phyloP scores from a whole-genome alignment of 371 early-diverging fungal genomes.

The Dipsacomyces acuminosporus region DNA sequence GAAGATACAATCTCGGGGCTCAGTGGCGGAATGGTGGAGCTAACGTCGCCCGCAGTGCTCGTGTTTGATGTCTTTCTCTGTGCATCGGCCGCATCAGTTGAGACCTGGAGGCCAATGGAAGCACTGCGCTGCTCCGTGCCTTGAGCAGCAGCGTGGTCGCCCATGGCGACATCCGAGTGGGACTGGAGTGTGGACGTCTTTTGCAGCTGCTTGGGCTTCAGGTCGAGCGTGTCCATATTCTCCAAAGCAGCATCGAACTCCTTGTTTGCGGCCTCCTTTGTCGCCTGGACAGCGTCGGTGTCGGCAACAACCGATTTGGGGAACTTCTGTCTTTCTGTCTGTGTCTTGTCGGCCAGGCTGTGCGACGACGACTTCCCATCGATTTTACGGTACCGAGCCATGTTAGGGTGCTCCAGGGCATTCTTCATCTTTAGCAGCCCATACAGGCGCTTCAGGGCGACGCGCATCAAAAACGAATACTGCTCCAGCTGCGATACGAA shows the following conservation, averaged over 20 bases:
- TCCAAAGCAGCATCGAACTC: slow-evolving; percentile 47
- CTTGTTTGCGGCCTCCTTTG: slow-evolving; percentile 34
- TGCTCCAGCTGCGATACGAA: slow-evolving; percentile 83
- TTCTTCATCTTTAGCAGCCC: slow-evolving; percentile 56
- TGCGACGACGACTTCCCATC: not conserved
- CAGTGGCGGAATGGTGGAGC: slow-evolving; percentile 10
- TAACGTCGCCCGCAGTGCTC: not conserved
- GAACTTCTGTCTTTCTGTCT: slow-evolving; percentile 1
- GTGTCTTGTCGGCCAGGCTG: too few species aligned
- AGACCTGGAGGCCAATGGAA: too few species aligned
- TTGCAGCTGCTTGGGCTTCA: slow-evolving; percentile 1
- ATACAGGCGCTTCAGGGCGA: slow-evolving; percentile 80
- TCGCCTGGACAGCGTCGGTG: too few species aligned
- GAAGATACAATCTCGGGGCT: slow-evolving; percentile 33
- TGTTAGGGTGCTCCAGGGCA: slow-evolving; percentile 35
- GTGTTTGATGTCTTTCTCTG: too few species aligned
- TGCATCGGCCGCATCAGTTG: too few species aligned
- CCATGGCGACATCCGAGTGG: not conserved
- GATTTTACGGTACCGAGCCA: slow-evolving; percentile 18
- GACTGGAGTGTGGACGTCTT: too few species aligned
- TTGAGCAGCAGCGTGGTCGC: not conserved
- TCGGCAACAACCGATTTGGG: not conserved
- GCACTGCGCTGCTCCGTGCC: too few species aligned
- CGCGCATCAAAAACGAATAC: slow-evolving; percentile 80
- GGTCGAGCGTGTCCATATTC: slow-evolving; percentile 35